A percentile compares a stretch with the other conserved stretches of the same genome.
Conservation (phyloP, 768 basidiomycete species). For the Leccinum subgranulosum region DNA sequence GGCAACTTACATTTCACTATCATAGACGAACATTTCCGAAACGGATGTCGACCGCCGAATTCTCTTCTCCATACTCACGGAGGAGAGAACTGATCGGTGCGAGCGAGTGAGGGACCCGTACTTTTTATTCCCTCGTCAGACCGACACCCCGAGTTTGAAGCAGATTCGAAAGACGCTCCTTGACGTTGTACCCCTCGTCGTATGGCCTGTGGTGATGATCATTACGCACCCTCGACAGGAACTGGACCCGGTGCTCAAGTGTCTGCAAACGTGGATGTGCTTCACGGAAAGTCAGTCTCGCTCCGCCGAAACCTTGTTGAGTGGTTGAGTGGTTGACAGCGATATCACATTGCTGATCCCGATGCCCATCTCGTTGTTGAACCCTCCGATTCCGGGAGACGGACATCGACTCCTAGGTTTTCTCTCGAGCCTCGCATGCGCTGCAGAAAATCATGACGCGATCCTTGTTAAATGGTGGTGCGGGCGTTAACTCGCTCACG, state of each 20-base stretch:
- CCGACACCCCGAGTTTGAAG: slow-evolving; percentile 36
- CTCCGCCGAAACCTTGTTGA: background rate
- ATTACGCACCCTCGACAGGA: slow-evolving; percentile 39
- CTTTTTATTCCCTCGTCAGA: background rate
- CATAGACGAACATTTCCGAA: too few species aligned
- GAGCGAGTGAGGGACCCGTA: slow-evolving; percentile 55
- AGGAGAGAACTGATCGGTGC: slow-evolving; percentile 76
- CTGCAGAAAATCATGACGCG: too few species aligned
- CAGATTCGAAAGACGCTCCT: slow-evolving; percentile 65
- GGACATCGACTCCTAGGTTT: slow-evolving; percentile 47
- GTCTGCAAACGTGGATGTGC: too few species aligned
- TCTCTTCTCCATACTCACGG: slow-evolving; percentile 73
- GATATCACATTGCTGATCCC: slow-evolving; percentile 45
- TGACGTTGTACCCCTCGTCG: slow-evolving; percentile 67
- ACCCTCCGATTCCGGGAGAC: slow-evolving; percentile 26
- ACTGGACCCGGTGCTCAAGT: too few species aligned
- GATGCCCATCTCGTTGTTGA: slow-evolving; percentile 50
- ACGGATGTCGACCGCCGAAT: slow-evolving; percentile 51
- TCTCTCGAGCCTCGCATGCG: slow-evolving; percentile 65
- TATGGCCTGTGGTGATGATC: slow-evolving; percentile 60
- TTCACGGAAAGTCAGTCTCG: too few species aligned
- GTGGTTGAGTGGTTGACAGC: slow-evolving; percentile 33
- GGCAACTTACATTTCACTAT: too few species aligned
- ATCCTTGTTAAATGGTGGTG: slow-evolving; percentile 41
- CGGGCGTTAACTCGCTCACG: slow-evolving; percentile 65